Evolutionary conservation across 1,139 yeast genomes (phyloP).

Genomic region (Keqinozyma sinolaborantium): DNA sequence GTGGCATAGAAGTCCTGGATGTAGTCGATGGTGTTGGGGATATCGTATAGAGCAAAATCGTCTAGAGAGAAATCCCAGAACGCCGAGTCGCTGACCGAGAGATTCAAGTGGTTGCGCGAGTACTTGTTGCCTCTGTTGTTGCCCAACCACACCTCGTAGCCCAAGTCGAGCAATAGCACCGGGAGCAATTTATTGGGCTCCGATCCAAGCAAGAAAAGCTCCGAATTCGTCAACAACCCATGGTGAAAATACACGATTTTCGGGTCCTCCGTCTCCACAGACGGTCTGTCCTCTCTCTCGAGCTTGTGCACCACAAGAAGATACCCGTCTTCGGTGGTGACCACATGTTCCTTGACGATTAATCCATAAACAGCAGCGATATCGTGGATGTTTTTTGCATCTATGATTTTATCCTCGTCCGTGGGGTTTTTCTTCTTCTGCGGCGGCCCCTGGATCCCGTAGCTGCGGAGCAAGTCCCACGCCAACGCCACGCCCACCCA

Average conservation of each 20-base stretch:
- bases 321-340: constrained; percentile 46
- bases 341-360: constrained; percentile 67
- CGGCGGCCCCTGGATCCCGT: not conserved
- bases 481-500: not conserved
- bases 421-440: not conserved
- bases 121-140: constrained; percentile 36
- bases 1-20: constrained; percentile 24
- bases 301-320: constrained; percentile 38
- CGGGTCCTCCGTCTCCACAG: constrained; percentile 1
- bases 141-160: constrained; percentile 37
- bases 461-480: not conserved
- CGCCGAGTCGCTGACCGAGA: constrained; percentile 38
- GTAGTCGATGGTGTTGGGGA: constrained; percentile 71
- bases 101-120: constrained; percentile 33
- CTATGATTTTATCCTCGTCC: not conserved
- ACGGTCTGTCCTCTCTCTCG: constrained; percentile 9
- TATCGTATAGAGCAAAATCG: constrained; percentile 80
- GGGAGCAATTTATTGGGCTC: constrained; percentile 46
- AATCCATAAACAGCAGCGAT: constrained; percentile 64
- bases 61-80: constrained; percentile 89
- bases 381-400: constrained; percentile 20
- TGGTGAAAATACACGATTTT: constrained; percentile 44
- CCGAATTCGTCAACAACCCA: constrained; percentile 45
- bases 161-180: constrained; percentile 24
- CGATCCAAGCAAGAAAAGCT: constrained; percentile 71